Evolutionary conservation across 1,284 basidiomycete species (phyloP).

Genomic region (Ceratobasidium sp.): DNA sequence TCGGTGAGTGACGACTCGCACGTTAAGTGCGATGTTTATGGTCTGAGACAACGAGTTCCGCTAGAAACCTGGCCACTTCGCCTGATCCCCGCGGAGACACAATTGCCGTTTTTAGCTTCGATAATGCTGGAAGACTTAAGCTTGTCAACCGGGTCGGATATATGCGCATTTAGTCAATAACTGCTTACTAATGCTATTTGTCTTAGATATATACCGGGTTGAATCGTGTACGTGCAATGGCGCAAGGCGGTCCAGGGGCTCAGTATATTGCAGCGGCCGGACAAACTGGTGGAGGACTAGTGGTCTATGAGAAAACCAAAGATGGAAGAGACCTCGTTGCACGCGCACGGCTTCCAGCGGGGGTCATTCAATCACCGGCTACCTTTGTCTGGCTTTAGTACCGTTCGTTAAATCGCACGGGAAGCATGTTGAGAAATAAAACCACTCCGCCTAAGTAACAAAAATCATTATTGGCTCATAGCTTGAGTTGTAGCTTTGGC

Average conservation of each 20-base stretch:
- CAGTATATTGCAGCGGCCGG: conserved; percentile 68
- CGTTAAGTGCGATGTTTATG: conserved; percentile 57
- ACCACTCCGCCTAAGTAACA: too few relatives aligned
- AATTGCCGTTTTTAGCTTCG: conserved; percentile 42
- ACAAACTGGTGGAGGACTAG: conserved; percentile 65
- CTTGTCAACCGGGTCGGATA: conserved; percentile 57
- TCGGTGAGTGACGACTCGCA: conserved; percentile 53
- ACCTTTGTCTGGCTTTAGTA: conserved; percentile 41
- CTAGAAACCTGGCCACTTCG: conserved; percentile 51
- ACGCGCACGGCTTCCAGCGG: conserved; percentile 38
- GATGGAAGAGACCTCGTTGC: conserved; percentile 58
- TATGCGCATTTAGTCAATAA: too few relatives aligned
- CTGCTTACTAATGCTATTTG: not conserved
- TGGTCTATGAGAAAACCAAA: conserved; percentile 64
- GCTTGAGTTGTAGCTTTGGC: too few relatives aligned
- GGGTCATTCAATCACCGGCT: conserved; percentile 43
- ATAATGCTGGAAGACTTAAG: conserved; percentile 45
- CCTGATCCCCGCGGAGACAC: conserved; percentile 56
- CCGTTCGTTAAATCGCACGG: too few relatives aligned
- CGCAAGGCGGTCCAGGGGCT: conserved; percentile 63
- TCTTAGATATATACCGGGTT: conserved; percentile 65
- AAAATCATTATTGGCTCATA: too few relatives aligned
- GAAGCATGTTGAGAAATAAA: too few relatives aligned
- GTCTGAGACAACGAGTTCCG: conserved; percentile 42
- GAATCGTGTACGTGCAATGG: conserved; percentile 71